Evolutionary conservation across 371 early-diverging fungal species (phyloP), one percentile per base, ranked within the genome.

Genomic region (Haplosporangium sp.): DNA sequence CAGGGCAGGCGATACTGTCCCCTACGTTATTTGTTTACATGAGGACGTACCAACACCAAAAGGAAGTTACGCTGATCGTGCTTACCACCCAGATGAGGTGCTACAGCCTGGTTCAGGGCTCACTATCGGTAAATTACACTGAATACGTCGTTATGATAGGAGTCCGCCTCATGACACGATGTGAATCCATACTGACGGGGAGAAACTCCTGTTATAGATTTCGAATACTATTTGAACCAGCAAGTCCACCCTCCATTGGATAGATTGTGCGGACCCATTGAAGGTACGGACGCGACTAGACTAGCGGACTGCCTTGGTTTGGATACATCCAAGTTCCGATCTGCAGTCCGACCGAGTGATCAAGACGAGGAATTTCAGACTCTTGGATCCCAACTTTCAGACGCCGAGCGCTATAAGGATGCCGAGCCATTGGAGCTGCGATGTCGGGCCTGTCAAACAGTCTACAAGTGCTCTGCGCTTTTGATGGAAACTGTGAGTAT

Each of bases 181-280:
- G 1, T 18, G 14, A 36, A 23, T 2, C 29, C 37, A 16, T 29
- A 21, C 45, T 42, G 38, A 41, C 23, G 0, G 6, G 16, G 7
- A 18, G 38, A 53, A 43, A 18, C 9, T 63, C n/a, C 36, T n/a
- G 37, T 16, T 2, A 64, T 91, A 79, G 98, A 99, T 81, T 87
- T 86, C 71, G 96, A 98, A 43, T 99, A 98, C 94, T 99, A 99
- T 76, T 83, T 99, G 43, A 86, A 90, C 62, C 95, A 95, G 62
- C 99, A 99, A 82, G 90, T 99, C 0, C 92, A 98, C 59, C 99
- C 99, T 9, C 98, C 99, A 5, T 81, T 99, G n/a, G 86, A 90
- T 0, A 92, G 99, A 75, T 83, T 99, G 43, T 93, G 95, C 40
- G 93, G 90, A 42, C 95, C 94, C 9, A 94, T 99, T 20, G 94